Conservation (phyloP, 179 eudicot genomes). For the Monotropa hypopitys region DNA sequence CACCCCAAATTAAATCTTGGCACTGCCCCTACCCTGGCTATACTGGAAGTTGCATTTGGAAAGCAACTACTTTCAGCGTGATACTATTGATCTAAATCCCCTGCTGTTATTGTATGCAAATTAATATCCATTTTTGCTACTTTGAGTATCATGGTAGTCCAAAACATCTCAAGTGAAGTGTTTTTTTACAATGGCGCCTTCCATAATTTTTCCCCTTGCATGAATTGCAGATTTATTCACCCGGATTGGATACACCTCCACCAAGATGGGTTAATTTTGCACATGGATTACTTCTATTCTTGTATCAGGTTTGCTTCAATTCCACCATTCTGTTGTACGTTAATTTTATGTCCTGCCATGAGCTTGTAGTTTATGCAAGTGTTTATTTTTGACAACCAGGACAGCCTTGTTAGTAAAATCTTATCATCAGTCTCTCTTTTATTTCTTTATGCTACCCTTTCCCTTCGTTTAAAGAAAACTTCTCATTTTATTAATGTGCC, state of each 20-base stretch:
- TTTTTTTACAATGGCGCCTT: neutral
- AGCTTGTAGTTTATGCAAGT: neutral
- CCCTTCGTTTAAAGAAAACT: neutral
- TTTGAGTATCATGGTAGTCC: neutral
- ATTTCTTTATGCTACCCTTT: neutral
- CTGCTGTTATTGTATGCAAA: neutral
- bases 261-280: constrained; percentile 97
- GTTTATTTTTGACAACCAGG: neutral
- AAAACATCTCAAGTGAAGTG: neutral
- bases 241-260: constrained; percentile 86
- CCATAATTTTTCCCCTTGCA: neutral
- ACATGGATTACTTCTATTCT: constrained; percentile 82
- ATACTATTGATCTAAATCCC: neutral
- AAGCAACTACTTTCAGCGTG: neutral
- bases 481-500: neutral
- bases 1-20: too few species aligned
- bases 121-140: neutral
- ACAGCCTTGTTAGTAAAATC: neutral
- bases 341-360: neutral
- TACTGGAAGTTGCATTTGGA: neutral
- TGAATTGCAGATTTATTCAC: constrained; percentile 71
- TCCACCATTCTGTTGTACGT: neutral
- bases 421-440: neutral
- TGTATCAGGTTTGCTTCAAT: constrained; percentile 67
- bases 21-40: too few species aligned